These are phyloP conservation scores for Straminergon stramineum DNA, from an alignment of 225 moss, liverwort and hornwort genomes.

Conservation along the genomic window DNA sequence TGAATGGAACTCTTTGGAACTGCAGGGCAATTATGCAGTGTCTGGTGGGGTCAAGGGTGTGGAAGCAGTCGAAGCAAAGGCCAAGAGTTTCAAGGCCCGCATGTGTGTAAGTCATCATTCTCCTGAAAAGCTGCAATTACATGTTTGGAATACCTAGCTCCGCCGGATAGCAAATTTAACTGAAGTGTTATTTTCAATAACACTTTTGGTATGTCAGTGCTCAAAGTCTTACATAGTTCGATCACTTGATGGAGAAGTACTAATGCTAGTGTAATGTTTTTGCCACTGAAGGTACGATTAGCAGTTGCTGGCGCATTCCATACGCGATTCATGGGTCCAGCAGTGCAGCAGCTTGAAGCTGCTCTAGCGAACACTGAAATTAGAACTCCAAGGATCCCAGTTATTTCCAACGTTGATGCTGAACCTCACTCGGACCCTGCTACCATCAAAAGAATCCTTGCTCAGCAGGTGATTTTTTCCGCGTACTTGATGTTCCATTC, in stretches of 20 bases:
- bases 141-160: background rate
- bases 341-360: slow-evolving; percentile 79
- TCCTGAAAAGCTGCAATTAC: background rate
- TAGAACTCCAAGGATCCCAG: slow-evolving; percentile 83
- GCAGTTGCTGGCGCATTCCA: slow-evolving; percentile 98
- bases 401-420: slow-evolving; percentile 96
- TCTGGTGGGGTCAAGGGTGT: slow-evolving; percentile 97
- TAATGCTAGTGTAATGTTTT: background rate
- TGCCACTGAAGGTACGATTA: slow-evolving; percentile 56
- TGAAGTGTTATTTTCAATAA: background rate
- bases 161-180: background rate
- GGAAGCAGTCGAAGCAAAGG: slow-evolving; percentile 83
- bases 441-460: slow-evolving; percentile 79
- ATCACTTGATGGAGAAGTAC: background rate
- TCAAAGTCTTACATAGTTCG: background rate
- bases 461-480: slow-evolving; percentile 55
- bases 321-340: slow-evolving; percentile 93
- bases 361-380: slow-evolving; percentile 75
- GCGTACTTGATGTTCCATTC: background rate
- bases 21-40: slow-evolving; percentile 94
- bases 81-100: slow-evolving; percentile 95
- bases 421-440: slow-evolving; percentile 86
- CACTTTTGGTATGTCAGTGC: background rate
- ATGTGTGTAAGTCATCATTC: slow-evolving; percentile 65
- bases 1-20: background rate